These are phyloP conservation scores for Cytidiella melzeri DNA, from an alignment of 768 basidiomycete genomes.

Conservation along the genomic window DNA sequence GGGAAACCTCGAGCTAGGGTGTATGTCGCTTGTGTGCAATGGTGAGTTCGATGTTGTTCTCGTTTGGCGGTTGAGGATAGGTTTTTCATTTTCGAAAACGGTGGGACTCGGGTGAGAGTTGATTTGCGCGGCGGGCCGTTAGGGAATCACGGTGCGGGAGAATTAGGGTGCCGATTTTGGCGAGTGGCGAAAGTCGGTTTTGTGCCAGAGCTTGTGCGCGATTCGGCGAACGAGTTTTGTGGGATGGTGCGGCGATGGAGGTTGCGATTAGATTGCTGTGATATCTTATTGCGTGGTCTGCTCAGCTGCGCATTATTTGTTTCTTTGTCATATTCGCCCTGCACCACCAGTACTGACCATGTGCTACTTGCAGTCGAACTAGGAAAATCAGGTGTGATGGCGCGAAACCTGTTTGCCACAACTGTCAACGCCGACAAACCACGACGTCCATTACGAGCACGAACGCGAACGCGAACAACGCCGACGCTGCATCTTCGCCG, in stretches of 20 bases:
- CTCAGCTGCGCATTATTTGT: too few species aligned
- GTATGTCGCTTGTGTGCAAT: conserved; percentile 75
- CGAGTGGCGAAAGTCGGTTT: too few species aligned
- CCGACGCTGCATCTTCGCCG: background rate
- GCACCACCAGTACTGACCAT: conserved; percentile 15
- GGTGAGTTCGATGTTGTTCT: conserved; percentile 35
- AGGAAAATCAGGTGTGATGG: conserved; percentile 83
- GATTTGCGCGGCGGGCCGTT: too few species aligned
- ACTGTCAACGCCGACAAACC: conserved; percentile 48
- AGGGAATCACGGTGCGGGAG: too few species aligned
- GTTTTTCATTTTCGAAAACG: too few species aligned
- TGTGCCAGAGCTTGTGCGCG: too few species aligned
- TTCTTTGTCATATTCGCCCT: background rate
- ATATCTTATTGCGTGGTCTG: too few species aligned
- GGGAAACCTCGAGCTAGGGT: conserved; percentile 73
- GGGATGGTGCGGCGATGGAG: too few species aligned
- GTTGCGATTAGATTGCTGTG: too few species aligned
- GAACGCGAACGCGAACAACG: background rate
- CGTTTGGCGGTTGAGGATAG: too few species aligned
- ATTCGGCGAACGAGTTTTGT: too few species aligned
- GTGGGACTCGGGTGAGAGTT: too few species aligned
- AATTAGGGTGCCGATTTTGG: conserved; percentile 5
- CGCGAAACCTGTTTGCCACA: conserved; percentile 69
- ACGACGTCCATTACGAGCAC: background rate
- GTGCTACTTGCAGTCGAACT: conserved; percentile 43